These are phyloP conservation scores for Mariannaea sp. DNA, from an alignment of 2,329 filamentous ascomycete species.

Conservation along the genomic window DNA sequence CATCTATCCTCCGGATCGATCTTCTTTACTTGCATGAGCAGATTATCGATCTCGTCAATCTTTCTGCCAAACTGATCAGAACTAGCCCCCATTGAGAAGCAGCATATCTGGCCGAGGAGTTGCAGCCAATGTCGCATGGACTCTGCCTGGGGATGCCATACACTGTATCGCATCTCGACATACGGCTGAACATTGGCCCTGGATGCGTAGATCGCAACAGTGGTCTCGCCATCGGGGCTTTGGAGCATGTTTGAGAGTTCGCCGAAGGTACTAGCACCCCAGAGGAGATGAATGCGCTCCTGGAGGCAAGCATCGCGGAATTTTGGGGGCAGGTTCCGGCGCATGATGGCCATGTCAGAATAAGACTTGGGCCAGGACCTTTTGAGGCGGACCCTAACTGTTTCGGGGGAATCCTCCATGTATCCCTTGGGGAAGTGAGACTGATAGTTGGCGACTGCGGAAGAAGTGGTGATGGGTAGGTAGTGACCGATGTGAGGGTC, in stretches of 20 bases:
- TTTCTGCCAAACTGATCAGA: slow-evolving; percentile 6
- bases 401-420: neutral
- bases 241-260: slow-evolving; percentile 17
- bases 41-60: neutral
- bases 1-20: slow-evolving; percentile 11
- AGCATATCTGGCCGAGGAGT: slow-evolving; percentile 20
- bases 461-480: slow-evolving; percentile 17
- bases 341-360: slow-evolving; percentile 6
- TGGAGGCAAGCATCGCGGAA: slow-evolving; percentile 14
- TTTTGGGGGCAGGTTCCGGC: slow-evolving; percentile 12
- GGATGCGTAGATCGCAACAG: slow-evolving; percentile 12
- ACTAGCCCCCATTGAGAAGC: slow-evolving; percentile 11
- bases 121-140: slow-evolving; percentile 24
- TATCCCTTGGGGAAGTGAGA: slow-evolving; percentile 10
- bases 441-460: slow-evolving; percentile 11
- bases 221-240: slow-evolving; percentile 15
- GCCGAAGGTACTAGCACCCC: slow-evolving; percentile 3
- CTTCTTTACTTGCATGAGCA: slow-evolving; percentile 5
- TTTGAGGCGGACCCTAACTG: slow-evolving; percentile 1
- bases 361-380: slow-evolving; percentile 1
- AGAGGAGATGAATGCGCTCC: slow-evolving; percentile 25
- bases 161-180: slow-evolving; percentile 18
- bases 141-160: slow-evolving; percentile 25
- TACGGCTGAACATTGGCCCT: neutral
- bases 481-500: slow-evolving; percentile 3